Evolutionary conservation across 2,329 filamentous ascomycete species (phyloP).

Genomic region (Exophiala sideris): DNA sequence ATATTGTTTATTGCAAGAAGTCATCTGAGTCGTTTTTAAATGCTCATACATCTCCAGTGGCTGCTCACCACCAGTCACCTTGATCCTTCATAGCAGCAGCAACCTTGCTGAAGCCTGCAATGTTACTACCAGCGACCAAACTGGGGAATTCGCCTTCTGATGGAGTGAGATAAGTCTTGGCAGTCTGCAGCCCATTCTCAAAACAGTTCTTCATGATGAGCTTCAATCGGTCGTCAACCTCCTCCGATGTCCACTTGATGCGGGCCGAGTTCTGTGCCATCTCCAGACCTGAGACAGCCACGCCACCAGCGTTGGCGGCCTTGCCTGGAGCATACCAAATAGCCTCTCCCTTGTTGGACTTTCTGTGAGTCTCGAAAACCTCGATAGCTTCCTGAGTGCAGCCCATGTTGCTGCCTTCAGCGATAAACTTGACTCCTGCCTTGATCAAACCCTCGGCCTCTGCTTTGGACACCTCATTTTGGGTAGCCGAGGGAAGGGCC

Average conservation of each 20-base stretch:
- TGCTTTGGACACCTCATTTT: slow-evolving; percentile 93
- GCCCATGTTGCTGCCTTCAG: slow-evolving; percentile 98
- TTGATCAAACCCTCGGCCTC: slow-evolving; percentile 81
- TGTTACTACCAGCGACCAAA: slow-evolving; percentile 90
- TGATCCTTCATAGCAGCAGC: slow-evolving; percentile 91
- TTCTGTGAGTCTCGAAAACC: slow-evolving; percentile 77
- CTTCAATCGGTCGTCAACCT: slow-evolving; percentile 89
- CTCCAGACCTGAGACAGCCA: slow-evolving; percentile 94
- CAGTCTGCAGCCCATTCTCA: slow-evolving; percentile 80
- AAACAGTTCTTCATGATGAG: slow-evolving; percentile 94
- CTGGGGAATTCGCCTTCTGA: slow-evolving; percentile 81
- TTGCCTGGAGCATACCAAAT: slow-evolving; percentile 98
- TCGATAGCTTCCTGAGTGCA: slow-evolving; percentile 95
- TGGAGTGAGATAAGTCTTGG: slow-evolving; percentile 78
- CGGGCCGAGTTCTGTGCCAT: slow-evolving; percentile 97
- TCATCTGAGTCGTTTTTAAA: too few relatives aligned
- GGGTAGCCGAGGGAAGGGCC: slow-evolving; percentile 87
- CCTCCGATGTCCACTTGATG: slow-evolving; percentile 78
- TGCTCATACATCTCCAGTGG: too few relatives aligned
- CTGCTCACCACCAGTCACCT: slow-evolving; percentile 79
- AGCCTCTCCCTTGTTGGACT: slow-evolving; percentile 63
- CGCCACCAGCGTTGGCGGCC: slow-evolving; percentile 95
- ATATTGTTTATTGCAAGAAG: too few relatives aligned
- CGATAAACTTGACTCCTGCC: slow-evolving; percentile 77
- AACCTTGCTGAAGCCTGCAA: slow-evolving; percentile 97